These are phyloP conservation scores for Bonnemaisonia californica DNA, from an alignment of 31 red algal species.

Conservation along the genomic window DNA sequence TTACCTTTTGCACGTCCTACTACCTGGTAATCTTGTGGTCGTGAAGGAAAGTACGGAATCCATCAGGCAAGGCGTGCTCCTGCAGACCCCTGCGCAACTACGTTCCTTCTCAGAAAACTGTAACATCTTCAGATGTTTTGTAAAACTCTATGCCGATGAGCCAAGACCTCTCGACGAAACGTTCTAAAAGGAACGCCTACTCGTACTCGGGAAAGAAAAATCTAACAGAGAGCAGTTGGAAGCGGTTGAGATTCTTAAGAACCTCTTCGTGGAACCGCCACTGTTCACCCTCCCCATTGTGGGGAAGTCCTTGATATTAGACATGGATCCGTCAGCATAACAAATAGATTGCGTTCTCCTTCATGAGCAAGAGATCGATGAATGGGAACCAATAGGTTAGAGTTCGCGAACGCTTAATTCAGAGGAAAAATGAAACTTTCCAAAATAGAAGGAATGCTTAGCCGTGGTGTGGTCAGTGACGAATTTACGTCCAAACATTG, in stretches of 20 bases:
- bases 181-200: background rate
- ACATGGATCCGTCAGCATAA: background rate
- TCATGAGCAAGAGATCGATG: too few species aligned
- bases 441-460: conserved; percentile 28
- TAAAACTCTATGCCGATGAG: background rate
- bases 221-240: conserved; percentile 5
- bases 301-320: background rate
- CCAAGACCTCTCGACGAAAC: conserved; percentile 11
- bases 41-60: background rate
- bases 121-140: conserved; percentile 40
- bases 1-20: background rate
- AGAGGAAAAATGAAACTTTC: too few species aligned
- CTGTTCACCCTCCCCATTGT: too few species aligned
- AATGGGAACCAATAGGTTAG: conserved; percentile 27
- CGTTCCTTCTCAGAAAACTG: conserved; percentile 21
- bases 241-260: background rate
- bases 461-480: conserved; percentile 22
- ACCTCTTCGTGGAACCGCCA: background rate
- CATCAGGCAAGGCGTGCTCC: background rate
- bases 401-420: conserved; percentile 19
- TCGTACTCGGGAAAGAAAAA: background rate
- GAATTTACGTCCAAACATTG: conserved; percentile 37
- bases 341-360: background rate
- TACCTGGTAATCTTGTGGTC: background rate
- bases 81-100: too few species aligned